Evolutionary conservation across 768 basidiomycete species (phyloP).

Genomic region (Panaeolus cyanescens): DNA sequence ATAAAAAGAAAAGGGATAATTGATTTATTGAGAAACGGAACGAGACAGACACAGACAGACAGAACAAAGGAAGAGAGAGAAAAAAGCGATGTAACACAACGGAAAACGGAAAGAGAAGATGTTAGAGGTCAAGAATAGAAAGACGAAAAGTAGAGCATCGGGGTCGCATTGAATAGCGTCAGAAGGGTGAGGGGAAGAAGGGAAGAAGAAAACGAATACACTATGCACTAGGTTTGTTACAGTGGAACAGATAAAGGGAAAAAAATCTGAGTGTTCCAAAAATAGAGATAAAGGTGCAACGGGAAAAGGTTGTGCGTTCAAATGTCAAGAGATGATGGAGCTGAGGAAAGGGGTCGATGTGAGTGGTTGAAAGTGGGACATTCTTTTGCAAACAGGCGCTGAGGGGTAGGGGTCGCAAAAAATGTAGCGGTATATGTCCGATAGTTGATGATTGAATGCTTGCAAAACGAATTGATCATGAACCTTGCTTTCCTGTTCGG

Average conservation of each 20-base stretch:
- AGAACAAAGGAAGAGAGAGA: background rate
- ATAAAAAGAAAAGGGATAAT: background rate
- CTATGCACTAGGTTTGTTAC: conserved; percentile 3
- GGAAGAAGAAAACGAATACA: background rate
- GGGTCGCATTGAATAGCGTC: background rate
- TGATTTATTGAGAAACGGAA: background rate
- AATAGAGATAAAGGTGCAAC: conserved; percentile 2
- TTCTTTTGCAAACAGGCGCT: background rate
- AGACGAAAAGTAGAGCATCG: background rate
- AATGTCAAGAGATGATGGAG: conserved; percentile 1
- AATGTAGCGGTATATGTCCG: conserved; percentile 4
- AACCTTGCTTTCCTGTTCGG: conserved; percentile 62
- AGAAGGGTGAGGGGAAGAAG: background rate
- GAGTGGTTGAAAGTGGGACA: too few relatives aligned
- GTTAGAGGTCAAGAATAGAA: background rate
- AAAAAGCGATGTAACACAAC: background rate
- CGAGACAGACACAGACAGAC: too few relatives aligned
- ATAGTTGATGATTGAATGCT: conserved; percentile 2
- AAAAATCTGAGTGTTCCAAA: conserved; percentile 1
- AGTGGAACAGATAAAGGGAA: background rate
- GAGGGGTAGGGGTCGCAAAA: background rate
- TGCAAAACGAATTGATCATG: conserved; percentile 26
- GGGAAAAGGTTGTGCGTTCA: background rate
- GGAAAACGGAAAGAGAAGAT: background rate
- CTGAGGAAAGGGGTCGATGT: background rate